Conservation (phyloP, 192 early-diverging fungal species). For the Podila verticillata region DNA sequence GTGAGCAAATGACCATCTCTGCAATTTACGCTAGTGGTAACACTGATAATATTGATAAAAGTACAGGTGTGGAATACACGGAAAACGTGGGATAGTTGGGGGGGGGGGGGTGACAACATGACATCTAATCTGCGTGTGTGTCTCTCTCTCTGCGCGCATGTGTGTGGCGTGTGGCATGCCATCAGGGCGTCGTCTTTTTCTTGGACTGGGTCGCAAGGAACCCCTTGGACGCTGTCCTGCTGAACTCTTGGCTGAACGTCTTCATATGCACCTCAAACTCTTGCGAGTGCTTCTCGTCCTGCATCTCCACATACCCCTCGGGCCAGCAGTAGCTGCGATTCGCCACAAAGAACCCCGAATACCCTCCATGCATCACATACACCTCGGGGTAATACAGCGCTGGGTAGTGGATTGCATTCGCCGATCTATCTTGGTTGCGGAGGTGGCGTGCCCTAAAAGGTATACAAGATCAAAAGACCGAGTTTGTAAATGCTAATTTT, state of each 20-base stretch:
- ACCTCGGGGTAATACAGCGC: constrained; percentile 84
- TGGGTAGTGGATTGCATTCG: constrained; percentile 79
- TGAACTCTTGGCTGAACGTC: constrained; percentile 25
- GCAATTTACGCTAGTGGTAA: too few species aligned
- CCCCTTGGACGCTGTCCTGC: constrained; percentile 26
- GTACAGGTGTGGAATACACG: too few species aligned
- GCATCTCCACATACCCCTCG: constrained; percentile 85
- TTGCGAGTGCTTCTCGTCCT: constrained; percentile 61
- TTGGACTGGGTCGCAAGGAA: constrained; percentile 29
- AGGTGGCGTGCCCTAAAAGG: constrained; percentile 72
- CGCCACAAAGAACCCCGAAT: constrained; percentile 74
- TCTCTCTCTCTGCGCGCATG: too few species aligned
- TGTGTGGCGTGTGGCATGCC: too few species aligned
- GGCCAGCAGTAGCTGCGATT: constrained; percentile 74
- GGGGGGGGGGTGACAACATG: too few species aligned
- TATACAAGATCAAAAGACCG: not conserved
- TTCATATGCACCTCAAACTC: constrained; percentile 55
- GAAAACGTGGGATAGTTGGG: too few species aligned
- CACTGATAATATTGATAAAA: too few species aligned
- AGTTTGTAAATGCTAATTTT: not conserved
- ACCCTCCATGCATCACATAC: constrained; percentile 88
- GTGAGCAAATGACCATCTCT: too few species aligned
- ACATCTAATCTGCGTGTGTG: too few species aligned
- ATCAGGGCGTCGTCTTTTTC: constrained; percentile 6
- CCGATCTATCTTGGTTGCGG: constrained; percentile 76